phyloP scores from a whole-genome alignment of 1,284 basidiomycete species.

The Rhodotorula sp. region DNA sequence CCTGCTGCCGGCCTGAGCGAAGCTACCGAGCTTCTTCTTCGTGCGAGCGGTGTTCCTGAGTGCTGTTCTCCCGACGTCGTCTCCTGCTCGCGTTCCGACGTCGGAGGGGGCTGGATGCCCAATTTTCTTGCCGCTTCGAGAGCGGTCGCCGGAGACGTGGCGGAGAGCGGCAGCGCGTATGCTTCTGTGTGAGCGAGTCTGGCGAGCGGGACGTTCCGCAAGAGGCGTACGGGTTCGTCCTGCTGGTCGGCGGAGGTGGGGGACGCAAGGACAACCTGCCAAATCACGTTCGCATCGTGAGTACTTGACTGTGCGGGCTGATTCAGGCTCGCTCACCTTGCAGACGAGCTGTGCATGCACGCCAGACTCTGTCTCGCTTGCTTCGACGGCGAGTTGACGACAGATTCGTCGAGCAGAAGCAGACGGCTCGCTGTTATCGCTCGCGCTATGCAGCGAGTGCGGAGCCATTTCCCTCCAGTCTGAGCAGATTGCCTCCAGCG shows the following conservation, averaged over 20 bases:
- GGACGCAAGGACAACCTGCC: constrained; percentile 13
- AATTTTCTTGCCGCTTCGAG: constrained; percentile 6
- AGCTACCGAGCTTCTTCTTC: constrained; percentile 3
- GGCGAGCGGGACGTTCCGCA: constrained; percentile 9
- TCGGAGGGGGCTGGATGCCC: neutral
- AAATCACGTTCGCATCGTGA: neutral
- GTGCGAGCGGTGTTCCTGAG: neutral
- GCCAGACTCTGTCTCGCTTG: constrained; percentile 3
- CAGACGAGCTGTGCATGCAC: constrained; percentile 7
- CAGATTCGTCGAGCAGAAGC: constrained; percentile 8
- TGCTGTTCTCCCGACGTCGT: neutral
- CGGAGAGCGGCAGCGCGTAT: constrained; percentile 11
- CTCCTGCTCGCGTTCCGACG: neutral
- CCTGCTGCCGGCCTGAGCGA: neutral
- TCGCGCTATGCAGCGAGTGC: constrained; percentile 1
- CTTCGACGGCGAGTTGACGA: constrained; percentile 19
- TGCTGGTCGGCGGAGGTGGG: neutral
- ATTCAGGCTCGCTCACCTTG: constrained; percentile 1
- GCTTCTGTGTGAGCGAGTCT: neutral
- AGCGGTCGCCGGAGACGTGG: neutral
- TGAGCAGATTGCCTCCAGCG: neutral
- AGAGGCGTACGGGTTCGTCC: neutral
- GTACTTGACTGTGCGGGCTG: no score
- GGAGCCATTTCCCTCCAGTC: neutral
- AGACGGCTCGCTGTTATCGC: neutral